Evolutionary conservation across 2,329 filamentous ascomycete species (phyloP).

Genomic region (Arthrobotrys conoides): DNA sequence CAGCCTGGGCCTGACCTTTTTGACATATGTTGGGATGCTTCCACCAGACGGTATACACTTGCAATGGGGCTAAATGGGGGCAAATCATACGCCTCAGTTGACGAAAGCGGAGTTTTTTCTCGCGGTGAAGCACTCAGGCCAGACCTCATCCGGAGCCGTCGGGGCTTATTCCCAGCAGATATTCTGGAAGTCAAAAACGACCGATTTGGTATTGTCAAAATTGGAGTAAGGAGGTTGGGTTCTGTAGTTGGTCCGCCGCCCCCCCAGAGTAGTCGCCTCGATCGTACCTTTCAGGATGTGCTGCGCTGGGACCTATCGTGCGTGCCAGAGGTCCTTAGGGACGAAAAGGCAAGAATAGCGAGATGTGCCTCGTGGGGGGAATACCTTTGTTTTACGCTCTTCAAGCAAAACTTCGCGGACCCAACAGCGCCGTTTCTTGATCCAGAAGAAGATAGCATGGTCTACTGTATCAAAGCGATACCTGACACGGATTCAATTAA

Average conservation of each 20-base stretch:
- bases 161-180: constrained; percentile 62
- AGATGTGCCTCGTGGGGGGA: constrained; percentile 60
- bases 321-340: constrained; percentile 61
- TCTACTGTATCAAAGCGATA: constrained; percentile 62
- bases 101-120: constrained; percentile 62
- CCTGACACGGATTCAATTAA: constrained; percentile 2
- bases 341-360: constrained; percentile 62
- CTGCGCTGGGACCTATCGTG: constrained; percentile 63
- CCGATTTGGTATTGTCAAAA: constrained; percentile 62
- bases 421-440: constrained; percentile 58
- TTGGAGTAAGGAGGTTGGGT: constrained; percentile 23
- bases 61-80: constrained; percentile 60
- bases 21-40: constrained; percentile 54
- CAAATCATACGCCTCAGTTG: constrained; percentile 60
- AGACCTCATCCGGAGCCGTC: constrained; percentile 57
- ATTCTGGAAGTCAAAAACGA: constrained; percentile 63
- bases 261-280: constrained; percentile 9
- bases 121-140: constrained; percentile 52
- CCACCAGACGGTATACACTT: constrained; percentile 59
- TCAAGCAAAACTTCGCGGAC: constrained; percentile 61
- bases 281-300: constrained; percentile 44
- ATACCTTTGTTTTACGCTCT: constrained; percentile 62
- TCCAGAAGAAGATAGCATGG: constrained; percentile 62
- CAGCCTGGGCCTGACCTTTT: constrained; percentile 63
- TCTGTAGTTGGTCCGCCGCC: not conserved